Conservation (phyloP, 1,284 basidiomycete genomes). For the Trametes pubescens region DNA sequence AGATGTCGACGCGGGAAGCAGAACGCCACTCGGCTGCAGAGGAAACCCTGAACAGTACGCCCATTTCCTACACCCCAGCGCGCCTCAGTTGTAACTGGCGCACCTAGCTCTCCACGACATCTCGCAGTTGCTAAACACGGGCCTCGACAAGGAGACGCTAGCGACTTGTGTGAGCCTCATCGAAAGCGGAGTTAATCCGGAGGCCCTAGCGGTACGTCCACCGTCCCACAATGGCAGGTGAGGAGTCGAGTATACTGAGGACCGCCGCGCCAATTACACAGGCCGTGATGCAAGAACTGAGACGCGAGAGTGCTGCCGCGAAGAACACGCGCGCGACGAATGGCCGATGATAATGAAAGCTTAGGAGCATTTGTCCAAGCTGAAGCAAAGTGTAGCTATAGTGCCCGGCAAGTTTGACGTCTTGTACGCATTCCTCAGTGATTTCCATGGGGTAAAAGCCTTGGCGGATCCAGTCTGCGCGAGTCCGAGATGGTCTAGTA, state of each 20-base stretch:
- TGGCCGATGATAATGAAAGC: constrained; percentile 20
- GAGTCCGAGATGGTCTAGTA: too few species aligned
- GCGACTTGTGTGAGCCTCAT: constrained; percentile 86
- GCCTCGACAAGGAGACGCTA: constrained; percentile 83
- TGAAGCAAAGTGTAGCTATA: not conserved
- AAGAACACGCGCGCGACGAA: constrained; percentile 36
- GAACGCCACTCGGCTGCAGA: constrained; percentile 77
- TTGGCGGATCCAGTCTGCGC: too few species aligned
- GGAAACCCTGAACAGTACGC: constrained; percentile 80
- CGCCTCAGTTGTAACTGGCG: not conserved
- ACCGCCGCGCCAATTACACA: constrained; percentile 39
- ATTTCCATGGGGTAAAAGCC: too few species aligned
- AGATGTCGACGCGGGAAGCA: constrained; percentile 54
- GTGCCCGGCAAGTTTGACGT: not conserved
- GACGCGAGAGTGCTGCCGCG: constrained; percentile 63
- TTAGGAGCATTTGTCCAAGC: not conserved
- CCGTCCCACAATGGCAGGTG: not conserved
- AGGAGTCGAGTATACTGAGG: not conserved
- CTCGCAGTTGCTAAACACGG: constrained; percentile 83
- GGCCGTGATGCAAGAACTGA: constrained; percentile 80
- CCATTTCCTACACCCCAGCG: constrained; percentile 3
- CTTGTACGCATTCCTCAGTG: too few species aligned
- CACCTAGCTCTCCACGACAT: constrained; percentile 78
- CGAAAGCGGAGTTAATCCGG: constrained; percentile 86
- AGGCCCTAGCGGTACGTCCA: constrained; percentile 80